Conservation (phyloP, 352 stramenopile species). For the Phytophthora ramorum region DNA sequence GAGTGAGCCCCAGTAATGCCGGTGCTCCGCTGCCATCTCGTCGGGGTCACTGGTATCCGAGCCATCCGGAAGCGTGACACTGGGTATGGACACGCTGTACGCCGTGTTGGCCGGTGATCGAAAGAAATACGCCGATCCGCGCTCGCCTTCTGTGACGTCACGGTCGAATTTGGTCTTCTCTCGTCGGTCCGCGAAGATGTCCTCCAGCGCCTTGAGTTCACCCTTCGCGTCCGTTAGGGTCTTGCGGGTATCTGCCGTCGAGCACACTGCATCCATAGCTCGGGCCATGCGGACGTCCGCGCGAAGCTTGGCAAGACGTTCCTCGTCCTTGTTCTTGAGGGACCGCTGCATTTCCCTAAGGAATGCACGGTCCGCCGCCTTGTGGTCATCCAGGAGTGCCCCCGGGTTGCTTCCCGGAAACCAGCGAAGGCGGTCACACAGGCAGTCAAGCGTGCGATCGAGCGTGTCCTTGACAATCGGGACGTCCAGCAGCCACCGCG, state of each 20-base stretch:
- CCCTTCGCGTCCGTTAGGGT: no score
- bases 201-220: no score
- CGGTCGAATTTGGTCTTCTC: slow-evolving; percentile 17
- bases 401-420: neutral
- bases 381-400: slow-evolving; percentile 6
- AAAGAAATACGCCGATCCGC: slow-evolving; percentile 4
- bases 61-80: slow-evolving; percentile 1
- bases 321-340: neutral
- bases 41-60: neutral
- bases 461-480: no score
- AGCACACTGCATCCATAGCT: no score
- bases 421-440: neutral
- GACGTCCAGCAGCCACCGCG: neutral
- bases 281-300: no score
- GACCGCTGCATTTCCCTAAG: neutral
- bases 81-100: neutral
- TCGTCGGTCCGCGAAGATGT: no score
- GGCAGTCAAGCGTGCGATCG: no score
- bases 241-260: no score
- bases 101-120: neutral
- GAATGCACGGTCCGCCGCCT: neutral
- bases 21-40: no score
- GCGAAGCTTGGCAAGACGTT: neutral
- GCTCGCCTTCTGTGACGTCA: slow-evolving; percentile 5
- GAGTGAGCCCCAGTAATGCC: neutral